A percentile compares a stretch with the other conserved stretches of the same genome.
These are phyloP conservation scores for Aquilaria sinensis DNA, from an alignment of 345 rosid genomes.

Conservation along the genomic window DNA sequence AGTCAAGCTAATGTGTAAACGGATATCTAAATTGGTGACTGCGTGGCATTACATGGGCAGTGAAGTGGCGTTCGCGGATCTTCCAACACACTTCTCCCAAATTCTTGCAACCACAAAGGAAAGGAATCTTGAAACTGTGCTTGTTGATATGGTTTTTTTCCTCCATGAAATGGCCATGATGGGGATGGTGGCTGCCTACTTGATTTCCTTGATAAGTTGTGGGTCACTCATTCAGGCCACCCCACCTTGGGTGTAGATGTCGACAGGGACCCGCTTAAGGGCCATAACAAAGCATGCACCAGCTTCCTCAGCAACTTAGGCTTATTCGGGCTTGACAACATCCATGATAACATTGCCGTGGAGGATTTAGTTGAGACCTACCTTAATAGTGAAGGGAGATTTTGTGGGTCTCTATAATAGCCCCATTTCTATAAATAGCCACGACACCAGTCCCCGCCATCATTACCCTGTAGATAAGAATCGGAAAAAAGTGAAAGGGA, in stretches of 20 bases:
- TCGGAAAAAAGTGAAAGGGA: neutral
- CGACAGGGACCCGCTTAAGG: constrained; percentile 66
- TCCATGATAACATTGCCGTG: constrained; percentile 82
- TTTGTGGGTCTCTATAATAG: constrained; percentile 59
- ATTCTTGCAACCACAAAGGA: constrained; percentile 79
- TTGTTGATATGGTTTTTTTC: constrained; percentile 79
- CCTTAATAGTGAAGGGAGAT: constrained; percentile 73
- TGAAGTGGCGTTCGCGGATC: constrained; percentile 34
- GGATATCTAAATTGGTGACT: too few species aligned
- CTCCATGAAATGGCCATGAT: constrained; percentile 77
- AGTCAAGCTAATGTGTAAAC: too few species aligned
- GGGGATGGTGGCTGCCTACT: constrained; percentile 66
- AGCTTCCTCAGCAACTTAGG: constrained; percentile 68
- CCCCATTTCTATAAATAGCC: constrained; percentile 53
- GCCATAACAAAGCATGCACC: constrained; percentile 85
- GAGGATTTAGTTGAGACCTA: constrained; percentile 79
- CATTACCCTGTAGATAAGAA: neutral
- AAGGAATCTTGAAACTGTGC: constrained; percentile 70
- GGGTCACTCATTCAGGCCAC: constrained; percentile 78
- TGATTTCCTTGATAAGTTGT: constrained; percentile 59
- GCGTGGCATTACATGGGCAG: too few species aligned
- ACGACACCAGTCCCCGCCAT: constrained; percentile 83
- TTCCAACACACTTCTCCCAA: constrained; percentile 68
- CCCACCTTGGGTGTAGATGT: constrained; percentile 68
- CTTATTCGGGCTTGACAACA: constrained; percentile 70